Conservation (phyloP, 1,139 yeast genomes). For the Suhomyces taliae region DNA sequence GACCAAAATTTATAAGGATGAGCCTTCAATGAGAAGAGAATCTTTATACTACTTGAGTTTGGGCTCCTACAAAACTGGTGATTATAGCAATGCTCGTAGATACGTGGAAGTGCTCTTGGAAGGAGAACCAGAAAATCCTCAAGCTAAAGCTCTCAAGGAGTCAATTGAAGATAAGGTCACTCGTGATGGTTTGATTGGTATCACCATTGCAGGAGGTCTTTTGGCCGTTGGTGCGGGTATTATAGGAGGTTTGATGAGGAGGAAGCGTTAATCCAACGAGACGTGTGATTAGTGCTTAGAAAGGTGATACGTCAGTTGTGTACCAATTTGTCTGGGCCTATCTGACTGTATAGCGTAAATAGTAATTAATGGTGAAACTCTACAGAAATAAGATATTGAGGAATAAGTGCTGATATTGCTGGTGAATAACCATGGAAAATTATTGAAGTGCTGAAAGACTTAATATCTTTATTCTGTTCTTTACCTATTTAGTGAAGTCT, state of each 20-base stretch:
- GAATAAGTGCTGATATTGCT: no score
- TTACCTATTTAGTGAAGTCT: no score
- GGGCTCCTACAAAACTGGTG: conserved; percentile 87
- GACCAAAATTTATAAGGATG: conserved; percentile 71
- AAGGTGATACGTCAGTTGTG: no score
- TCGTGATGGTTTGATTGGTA: conserved; percentile 82
- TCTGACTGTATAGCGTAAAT: no score
- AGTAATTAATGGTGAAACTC: no score
- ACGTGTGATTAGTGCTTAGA: background rate
- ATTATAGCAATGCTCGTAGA: conserved; percentile 79
- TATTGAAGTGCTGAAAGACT: no score
- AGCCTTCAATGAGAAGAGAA: conserved; percentile 84
- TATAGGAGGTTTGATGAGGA: conserved; percentile 55
- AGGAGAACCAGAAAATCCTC: conserved; percentile 82
- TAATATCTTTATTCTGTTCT: no score
- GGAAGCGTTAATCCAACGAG: conserved; percentile 23
- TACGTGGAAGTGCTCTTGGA: conserved; percentile 76
- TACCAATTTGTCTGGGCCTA: no score
- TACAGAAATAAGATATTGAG: no score
- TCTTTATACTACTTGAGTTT: conserved; percentile 84
- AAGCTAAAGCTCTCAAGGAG: conserved; percentile 68
- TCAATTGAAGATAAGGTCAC: conserved; percentile 85
- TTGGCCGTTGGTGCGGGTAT: conserved; percentile 79
- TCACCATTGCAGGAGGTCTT: conserved; percentile 82
- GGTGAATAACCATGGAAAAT: no score